Evolutionary conservation across 768 basidiomycete species (phyloP), one percentile per base, ranked within the genome.

Genomic region (Rhizopogon vulgaris): DNA sequence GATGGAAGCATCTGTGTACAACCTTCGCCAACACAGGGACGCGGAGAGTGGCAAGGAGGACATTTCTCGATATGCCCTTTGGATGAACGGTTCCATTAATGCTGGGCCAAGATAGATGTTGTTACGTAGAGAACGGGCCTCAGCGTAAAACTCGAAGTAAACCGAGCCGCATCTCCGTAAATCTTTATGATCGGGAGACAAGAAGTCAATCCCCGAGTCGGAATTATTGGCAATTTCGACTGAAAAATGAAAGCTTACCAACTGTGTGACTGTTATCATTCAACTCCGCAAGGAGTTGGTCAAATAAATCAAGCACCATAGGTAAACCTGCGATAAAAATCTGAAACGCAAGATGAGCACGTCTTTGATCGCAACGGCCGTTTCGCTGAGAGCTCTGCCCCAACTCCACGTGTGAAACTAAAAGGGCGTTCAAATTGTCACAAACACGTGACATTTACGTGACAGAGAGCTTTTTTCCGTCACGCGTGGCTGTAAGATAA

Each of bases 1-100:
- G 38, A 95, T 71, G 48, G 77, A 79, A 9, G 83, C 76, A 58
- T 95, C 90, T 38, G 89, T 87, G 66, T 91, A 92, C 12, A 92
- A 59, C 46, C 79, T 73, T 41, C 88, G 75, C 83, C 87, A 90
- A 38, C 71, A 70, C 17, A 61, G 41, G 49, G 70, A 55, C 63
- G 69, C 47, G 30, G 58, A 64, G 56, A 58, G 71, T 15, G 60
- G 68, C 56, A 62, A 60, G 8, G 67, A 57, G 3, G 78, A 71
- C 71, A 92, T 78, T 28, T 71, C 62, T 39, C 73, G 64, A 60
- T 86, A 70, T 0, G 85, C 76, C 2, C 66, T 58, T 32, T 64
- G 50, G 25, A 80, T 71, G n/a, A 90, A 63, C 1, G 56, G 49
- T 18, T 78, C 71, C 22, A 67, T 41, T 17, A 15, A n/a, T 6